Evolutionary conservation across 345 rosid species (phyloP).

Genomic region (Brassica cretica): DNA sequence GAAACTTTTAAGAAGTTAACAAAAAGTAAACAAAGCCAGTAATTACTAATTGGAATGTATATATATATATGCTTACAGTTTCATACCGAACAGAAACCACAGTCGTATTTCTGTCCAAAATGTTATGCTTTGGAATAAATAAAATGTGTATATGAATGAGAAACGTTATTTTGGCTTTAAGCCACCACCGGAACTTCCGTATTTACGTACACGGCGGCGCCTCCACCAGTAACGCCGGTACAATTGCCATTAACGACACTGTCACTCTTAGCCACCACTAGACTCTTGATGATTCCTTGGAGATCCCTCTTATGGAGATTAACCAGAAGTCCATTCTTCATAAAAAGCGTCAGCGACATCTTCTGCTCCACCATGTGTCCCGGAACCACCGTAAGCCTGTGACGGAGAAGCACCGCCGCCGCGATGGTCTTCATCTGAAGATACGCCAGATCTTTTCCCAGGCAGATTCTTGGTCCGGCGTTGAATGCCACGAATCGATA

Average conservation of each 20-base stretch:
- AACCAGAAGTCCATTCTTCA: constrained; percentile 83
- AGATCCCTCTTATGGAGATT: constrained; percentile 62
- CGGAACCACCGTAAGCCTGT: constrained; percentile 58
- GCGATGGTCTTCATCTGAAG: constrained; percentile 91
- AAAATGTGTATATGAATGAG: not conserved
- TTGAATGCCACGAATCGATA: constrained; percentile 85
- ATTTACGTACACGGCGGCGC: constrained; percentile 2
- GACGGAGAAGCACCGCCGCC: constrained; percentile 72
- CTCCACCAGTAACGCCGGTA: constrained; percentile 36
- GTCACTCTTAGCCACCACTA: constrained; percentile 31
- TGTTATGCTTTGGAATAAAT: not conserved
- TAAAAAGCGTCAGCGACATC: constrained; percentile 88
- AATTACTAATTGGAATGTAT: not conserved
- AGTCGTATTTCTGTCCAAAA: not conserved
- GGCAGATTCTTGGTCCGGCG: constrained; percentile 86
- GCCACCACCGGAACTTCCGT: constrained; percentile 7
- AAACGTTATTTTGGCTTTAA: not conserved
- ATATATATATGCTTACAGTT: not conserved
- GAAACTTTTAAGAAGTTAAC: not conserved
- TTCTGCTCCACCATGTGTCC: constrained; percentile 95
- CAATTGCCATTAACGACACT: constrained; percentile 19
- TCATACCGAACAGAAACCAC: constrained; percentile 1
- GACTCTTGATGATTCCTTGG: constrained; percentile 32
- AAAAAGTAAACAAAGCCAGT: not conserved
- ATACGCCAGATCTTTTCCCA: constrained; percentile 87